Evolutionary conservation across 1,284 basidiomycete genomes (phyloP), one percentile per base, ranked within the genome.

Genomic region (Veloboletus limbatus): DNA sequence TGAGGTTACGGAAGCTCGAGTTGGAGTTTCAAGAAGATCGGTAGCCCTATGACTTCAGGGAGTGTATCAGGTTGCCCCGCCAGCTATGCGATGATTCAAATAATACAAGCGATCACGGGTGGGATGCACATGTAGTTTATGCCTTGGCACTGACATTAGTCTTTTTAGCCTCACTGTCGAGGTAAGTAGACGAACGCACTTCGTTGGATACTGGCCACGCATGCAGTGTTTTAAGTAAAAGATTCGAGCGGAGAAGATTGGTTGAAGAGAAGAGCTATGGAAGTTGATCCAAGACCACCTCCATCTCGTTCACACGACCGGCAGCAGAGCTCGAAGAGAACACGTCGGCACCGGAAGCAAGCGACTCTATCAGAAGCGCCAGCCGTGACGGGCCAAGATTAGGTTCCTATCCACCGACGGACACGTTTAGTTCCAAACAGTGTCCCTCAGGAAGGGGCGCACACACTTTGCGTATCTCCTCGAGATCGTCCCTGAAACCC

Each of bases 401-500:
- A 0, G 83, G 81, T 64, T 91, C 88, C 86, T 91, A 53, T 18
- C 20, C 38, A 30, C 10, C 27, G 7, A 39, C 1, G 36, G 37
- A 38, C 13, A 1, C 11, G 31, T 38, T 36, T 6, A 34, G 43
- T 47, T n/a, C 26, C 22, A 30, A 7, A 8, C 22, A 20, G 6
- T 16, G 3, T 4, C 20, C 1, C 6, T 21, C 8, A 6, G n/a
- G n/a, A n/a, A n/a, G 17, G 26, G 21, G n/a, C 3, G 16, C 10
- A 33, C 49, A 18, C 21, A 45, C 87, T 73, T 88, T 88, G 33
- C 82, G 79, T 56, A 90, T 82, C 56, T 82, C 75, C 56, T 88
- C 84, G 16, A 91, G 69, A 62, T 90, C 88, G 41, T 86, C 81
- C 51, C 77, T 77, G 66, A 90, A 91, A 14, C 79, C 85, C 62